These are phyloP conservation scores for Hemileccinum rubropunctum DNA, from an alignment of 768 basidiomycete species.

Conservation along the genomic window DNA sequence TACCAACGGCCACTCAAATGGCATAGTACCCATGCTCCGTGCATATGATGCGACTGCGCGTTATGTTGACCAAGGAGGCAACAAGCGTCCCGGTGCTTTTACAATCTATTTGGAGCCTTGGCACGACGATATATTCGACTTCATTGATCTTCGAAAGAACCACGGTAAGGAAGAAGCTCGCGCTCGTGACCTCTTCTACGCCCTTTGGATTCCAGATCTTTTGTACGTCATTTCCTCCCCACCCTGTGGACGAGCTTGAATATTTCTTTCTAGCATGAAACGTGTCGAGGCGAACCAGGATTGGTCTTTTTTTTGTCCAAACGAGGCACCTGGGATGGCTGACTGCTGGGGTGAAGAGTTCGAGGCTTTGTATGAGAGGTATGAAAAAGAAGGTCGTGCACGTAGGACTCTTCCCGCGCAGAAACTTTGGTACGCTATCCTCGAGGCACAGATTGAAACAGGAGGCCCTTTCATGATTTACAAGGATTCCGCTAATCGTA, in stretches of 20 bases:
- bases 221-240: constrained; percentile 55
- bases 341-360: constrained; percentile 92
- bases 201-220: constrained; percentile 95
- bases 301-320: constrained; percentile 98
- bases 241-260: background rate
- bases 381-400: constrained; percentile 87
- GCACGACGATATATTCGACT: constrained; percentile 97
- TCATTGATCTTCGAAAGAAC: constrained; percentile 97
- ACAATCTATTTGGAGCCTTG: constrained; percentile 99
- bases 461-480: constrained; percentile 99
- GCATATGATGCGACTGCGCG: constrained; percentile 97
- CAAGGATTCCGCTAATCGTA: constrained; percentile 94
- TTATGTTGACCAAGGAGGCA: constrained; percentile 98
- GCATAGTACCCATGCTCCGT: constrained; percentile 98
- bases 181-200: constrained; percentile 96
- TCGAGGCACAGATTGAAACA: constrained; percentile 97
- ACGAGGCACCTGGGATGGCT: constrained; percentile 86
- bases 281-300: constrained; percentile 86
- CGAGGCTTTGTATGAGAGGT: constrained; percentile 78
- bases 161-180: constrained; percentile 98
- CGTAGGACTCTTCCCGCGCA: constrained; percentile 87
- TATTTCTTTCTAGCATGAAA: constrained; percentile 69
- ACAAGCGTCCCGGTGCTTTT: constrained; percentile 98
- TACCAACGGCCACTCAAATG: constrained; percentile 98
- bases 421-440: constrained; percentile 96